Evolutionary conservation across 805 yeast species (phyloP).

Genomic region (Naumovozyma castellii): DNA sequence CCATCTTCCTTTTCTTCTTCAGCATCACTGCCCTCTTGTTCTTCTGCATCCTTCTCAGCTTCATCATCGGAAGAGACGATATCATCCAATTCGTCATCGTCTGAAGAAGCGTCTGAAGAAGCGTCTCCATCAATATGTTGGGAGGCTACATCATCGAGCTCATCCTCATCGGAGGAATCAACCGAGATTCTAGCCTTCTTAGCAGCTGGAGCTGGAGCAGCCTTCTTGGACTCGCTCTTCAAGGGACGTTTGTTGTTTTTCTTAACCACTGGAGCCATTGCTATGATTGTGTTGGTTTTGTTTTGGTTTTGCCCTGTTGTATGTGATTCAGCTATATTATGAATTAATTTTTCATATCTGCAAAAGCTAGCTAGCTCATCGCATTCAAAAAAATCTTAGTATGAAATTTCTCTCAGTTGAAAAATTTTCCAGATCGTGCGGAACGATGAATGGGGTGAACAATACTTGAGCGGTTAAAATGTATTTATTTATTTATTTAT

Average conservation of each 20-base stretch:
- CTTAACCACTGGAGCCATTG: conserved; percentile 15
- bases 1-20: conserved; percentile 20
- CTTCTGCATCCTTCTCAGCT: conserved; percentile 29
- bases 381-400: background rate
- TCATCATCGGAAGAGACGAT: conserved; percentile 8
- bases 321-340: too few species aligned
- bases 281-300: background rate
- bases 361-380: too few species aligned
- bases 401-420: background rate
- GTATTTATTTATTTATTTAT: too few species aligned
- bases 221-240: too few species aligned
- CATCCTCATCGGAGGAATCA: conserved; percentile 24
- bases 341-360: too few species aligned
- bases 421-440: background rate
- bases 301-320: too few species aligned
- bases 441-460: too few species aligned
- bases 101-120: conserved; percentile 6
- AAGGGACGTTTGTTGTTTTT: conserved; percentile 8
- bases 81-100: conserved; percentile 25
- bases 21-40: conserved; percentile 20
- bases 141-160: conserved; percentile 17
- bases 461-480: too few species aligned
- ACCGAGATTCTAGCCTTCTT: conserved; percentile 28
- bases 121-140: too few species aligned
- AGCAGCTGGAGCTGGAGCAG: background rate